Base-by-base conservation (phyloP, 73 alveolate species). In the Paraurostyla sp. region DNA sequence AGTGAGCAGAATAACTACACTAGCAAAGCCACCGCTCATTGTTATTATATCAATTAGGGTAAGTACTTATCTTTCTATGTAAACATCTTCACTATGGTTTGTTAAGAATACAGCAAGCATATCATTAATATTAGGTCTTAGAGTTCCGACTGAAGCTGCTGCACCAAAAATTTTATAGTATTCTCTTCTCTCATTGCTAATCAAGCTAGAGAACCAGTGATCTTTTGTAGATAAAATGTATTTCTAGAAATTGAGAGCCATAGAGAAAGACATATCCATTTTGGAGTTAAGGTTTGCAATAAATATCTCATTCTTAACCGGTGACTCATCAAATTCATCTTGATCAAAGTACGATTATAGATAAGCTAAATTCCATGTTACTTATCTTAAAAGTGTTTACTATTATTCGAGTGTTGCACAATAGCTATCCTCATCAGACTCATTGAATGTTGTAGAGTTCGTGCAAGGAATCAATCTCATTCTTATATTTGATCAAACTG, bases 1-100 rank as follows among this genome's bases (percentile, higher is more conserved):
- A 32, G 78, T 60, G 13, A 60, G 22, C 7, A 60, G 78, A 27
- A 60, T 20, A 27, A 60, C 50, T 22, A 30, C 13, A 60, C 41
- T 65, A 6, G 82, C 82, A 22, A 65, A 65, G 9, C 82, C 82
- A 38, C 82, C 82, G 13, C 45, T 3, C 11, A 38, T 11, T 13
- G 82, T 3, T 0, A 65, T 18, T 15, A 65, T 65, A 65, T 65
- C 82, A 36, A 65, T 36, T 15, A 65, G 9, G 7, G 82, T 65
- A 18, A 23, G 4, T 42, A 65, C 25, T 65, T 38, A 16, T 38
- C 82, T 65, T 16, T 65, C 82, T 18, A 65, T 65, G 25, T 36
- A 65, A 11, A 16, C 25, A 18, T 65, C 82, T 38, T 65, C 36
- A 16, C 41, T 11, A 13, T 16, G 9, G 18, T 65, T 16, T 38